A percentile compares a stretch with the other conserved stretches of the same genome.
Evolutionary conservation across 2,329 filamentous ascomycete genomes (phyloP).

Genomic region (Penicillium sp.): DNA sequence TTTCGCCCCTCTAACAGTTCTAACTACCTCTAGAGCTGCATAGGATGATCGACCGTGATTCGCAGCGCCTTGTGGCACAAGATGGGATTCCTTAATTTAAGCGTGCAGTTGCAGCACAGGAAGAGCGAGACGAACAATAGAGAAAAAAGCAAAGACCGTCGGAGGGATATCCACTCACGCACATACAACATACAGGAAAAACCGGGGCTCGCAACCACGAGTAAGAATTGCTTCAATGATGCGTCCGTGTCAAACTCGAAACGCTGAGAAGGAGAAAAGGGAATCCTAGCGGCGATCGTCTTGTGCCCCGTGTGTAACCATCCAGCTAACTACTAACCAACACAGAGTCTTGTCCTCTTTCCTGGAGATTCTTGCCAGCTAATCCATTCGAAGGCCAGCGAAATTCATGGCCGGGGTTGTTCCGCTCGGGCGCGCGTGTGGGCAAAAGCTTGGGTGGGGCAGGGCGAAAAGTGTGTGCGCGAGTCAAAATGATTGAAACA

Average conservation of each 20-base stretch:
- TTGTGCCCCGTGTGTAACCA: neutral
- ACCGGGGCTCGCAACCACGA: conserved; percentile 3
- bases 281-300: conserved; percentile 44
- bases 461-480: conserved; percentile 6
- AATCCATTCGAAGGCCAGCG: neutral
- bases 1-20: neutral
- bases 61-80: conserved; percentile 27
- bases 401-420: neutral
- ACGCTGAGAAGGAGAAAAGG: conserved; percentile 13
- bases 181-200: neutral
- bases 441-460: conserved; percentile 36
- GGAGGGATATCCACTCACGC: conserved; percentile 5
- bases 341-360: neutral
- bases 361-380: neutral
- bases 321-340: neutral
- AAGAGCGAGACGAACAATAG: conserved; percentile 4
- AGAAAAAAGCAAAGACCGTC: neutral
- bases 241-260: conserved; percentile 6
- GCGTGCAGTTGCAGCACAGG: conserved; percentile 15
- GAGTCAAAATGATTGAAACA: neutral
- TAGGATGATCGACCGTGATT: conserved; percentile 21
- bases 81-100: conserved; percentile 30
- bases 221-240: neutral
- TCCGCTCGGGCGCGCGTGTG: conserved; percentile 1
- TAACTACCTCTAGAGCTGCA: neutral